Conservation (phyloP, 2,329 filamentous ascomycete genomes). For the Phoma sp. region DNA sequence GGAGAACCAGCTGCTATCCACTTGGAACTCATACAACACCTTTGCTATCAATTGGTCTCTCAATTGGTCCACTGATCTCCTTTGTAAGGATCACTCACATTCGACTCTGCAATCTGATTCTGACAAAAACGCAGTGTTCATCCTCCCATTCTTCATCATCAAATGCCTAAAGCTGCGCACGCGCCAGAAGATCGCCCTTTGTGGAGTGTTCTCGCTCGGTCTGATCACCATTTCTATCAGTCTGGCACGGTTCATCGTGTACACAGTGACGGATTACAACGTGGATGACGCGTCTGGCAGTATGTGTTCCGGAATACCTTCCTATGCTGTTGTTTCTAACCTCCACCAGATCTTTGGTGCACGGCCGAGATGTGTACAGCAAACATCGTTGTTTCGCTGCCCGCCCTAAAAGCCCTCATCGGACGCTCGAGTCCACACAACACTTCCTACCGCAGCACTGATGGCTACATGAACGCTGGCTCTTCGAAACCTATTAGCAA, state of each 20-base stretch:
- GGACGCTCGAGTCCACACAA: slow-evolving; percentile 11
- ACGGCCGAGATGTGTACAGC: slow-evolving; percentile 34
- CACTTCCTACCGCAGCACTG: slow-evolving; percentile 20
- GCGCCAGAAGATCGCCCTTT: slow-evolving; percentile 31
- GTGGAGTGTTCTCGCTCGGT: slow-evolving; percentile 30
- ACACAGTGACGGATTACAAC: slow-evolving; percentile 23
- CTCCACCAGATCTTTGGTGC: slow-evolving; percentile 24
- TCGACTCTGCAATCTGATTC: neutral
- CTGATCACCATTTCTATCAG: slow-evolving; percentile 31
- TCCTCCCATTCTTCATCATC: slow-evolving; percentile 31
- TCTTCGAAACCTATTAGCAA: slow-evolving; percentile 5
- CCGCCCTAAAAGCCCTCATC: slow-evolving; percentile 26
- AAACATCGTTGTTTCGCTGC: slow-evolving; percentile 29
- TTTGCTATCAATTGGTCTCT: slow-evolving; percentile 24
- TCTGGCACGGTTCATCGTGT: slow-evolving; percentile 28
- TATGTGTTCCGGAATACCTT: slow-evolving; percentile 6
- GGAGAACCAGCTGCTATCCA: slow-evolving; percentile 26
- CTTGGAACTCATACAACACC: slow-evolving; percentile 26
- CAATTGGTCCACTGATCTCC: slow-evolving; percentile 28
- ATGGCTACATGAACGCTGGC: slow-evolving; percentile 18
- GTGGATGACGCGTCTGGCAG: slow-evolving; percentile 28
- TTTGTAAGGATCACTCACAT: slow-evolving; percentile 14
- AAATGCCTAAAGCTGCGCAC: slow-evolving; percentile 29
- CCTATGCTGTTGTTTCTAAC: neutral
- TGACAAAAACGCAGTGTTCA: slow-evolving; percentile 19